Conservation (phyloP, 73 alveolate species). For the Symbiodinium pilosum region DNA sequence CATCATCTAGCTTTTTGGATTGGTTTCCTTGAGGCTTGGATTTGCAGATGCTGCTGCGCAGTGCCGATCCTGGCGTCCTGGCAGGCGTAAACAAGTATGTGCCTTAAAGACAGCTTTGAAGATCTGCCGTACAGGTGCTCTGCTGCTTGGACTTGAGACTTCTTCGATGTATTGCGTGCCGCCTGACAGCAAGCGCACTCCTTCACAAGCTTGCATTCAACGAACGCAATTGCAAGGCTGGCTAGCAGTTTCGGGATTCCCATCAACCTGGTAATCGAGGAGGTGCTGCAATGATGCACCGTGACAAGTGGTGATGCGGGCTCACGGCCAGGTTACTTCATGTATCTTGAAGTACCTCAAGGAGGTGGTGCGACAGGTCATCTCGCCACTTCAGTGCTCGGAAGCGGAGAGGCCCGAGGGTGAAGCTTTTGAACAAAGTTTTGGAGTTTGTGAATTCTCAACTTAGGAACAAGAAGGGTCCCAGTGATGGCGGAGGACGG, state of each 20-base stretch:
- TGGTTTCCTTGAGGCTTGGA: conserved; percentile 65
- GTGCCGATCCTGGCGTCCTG: background rate
- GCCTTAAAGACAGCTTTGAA: background rate
- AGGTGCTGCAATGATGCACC: background rate
- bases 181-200: background rate
- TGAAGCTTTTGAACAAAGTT: conserved; percentile 16
- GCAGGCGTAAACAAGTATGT: background rate
- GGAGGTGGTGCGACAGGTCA: conserved; percentile 47
- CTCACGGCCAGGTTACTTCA: conserved; percentile 23
- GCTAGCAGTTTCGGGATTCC: conserved; percentile 91
- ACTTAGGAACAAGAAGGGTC: too few species aligned
- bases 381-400: conserved; percentile 35
- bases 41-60: conserved; percentile 31
- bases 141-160: conserved; percentile 45
- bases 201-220: background rate
- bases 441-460: background rate
- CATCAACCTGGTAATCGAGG: conserved; percentile 49
- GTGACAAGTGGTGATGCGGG: background rate
- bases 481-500: too few species aligned
- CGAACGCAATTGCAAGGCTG: background rate
- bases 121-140: conserved; percentile 31
- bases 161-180: conserved; percentile 74
- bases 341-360: conserved; percentile 68
- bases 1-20: too few species aligned
- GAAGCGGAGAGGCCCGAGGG: conserved; percentile 47